Evolutionary conservation across 78 protist genomes (phyloP), one percentile per base, ranked within the genome.

Genomic region (Tieghemostelium lacteum): DNA sequence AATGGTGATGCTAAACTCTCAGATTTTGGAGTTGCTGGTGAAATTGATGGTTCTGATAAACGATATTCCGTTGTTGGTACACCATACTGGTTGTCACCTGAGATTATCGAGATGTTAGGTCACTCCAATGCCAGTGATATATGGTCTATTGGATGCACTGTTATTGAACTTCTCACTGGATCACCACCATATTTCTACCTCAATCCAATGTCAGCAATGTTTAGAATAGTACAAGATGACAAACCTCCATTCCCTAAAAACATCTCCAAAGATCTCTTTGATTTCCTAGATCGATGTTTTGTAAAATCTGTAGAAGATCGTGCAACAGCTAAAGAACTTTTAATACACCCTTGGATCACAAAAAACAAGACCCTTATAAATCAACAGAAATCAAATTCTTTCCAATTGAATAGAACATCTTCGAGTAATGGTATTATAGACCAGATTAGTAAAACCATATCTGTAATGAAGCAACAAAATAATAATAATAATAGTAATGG

Each of bases 101-200:
- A 98, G 60, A 88, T 97, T 42, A 97, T 98, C 55, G 95, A 95
- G 42, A 54, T 97, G 88, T 36, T 45, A 6, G 98, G 98, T 0
- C 85, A 92, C 22, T 42, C 86, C 3, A 40, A 91, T 6, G 97
- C 87, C 20, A 96, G 98, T 0, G 99, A 98, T 73, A 97, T 97
- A 14, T 98, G 99, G 97, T 88, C 97, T n/a, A 66, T 98, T 33
- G 99, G 99, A 19, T 96, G 98, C 71, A 98, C 99, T 8, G 62
- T 95, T 28, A 96, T 98, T 45, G 99, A 98, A 76, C 92, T 98
- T 22, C 50, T 98, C 8, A 94, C 97, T 0, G 98, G 98, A 8
- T 36, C 45, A 37, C 99, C 99, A 42, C 99, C 99, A 0, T 98
- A 97, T 86, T 96, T 89, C 52, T 95, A 95, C 5, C 94, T 97